Conservation (phyloP, 2,329 filamentous ascomycete genomes). For the Elsinoe arachidis region DNA sequence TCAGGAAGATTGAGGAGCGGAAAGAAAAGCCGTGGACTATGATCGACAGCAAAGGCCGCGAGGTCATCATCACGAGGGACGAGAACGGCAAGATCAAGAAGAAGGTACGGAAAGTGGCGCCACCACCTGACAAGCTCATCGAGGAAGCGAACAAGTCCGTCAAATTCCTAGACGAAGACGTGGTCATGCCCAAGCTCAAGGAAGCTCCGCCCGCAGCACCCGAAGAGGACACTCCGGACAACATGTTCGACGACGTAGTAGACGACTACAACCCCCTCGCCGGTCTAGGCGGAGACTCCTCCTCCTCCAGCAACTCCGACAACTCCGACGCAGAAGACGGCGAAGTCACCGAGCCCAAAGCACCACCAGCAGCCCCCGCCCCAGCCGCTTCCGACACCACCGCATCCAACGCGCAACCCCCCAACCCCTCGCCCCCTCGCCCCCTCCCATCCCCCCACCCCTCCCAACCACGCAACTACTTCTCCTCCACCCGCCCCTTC, state of each 20-base stretch:
- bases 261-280: slow-evolving; percentile 53
- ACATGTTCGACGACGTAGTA: slow-evolving; percentile 55
- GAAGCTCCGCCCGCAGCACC: slow-evolving; percentile 29
- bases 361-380: slow-evolving; percentile 5
- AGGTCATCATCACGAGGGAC: slow-evolving; percentile 52
- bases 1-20: slow-evolving; percentile 43
- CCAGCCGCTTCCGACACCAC: slow-evolving; percentile 12
- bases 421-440: background rate
- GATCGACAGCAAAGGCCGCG: slow-evolving; percentile 45
- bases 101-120: slow-evolving; percentile 47
- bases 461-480: slow-evolving; percentile 28
- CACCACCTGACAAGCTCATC: slow-evolving; percentile 13
- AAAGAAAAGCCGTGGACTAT: slow-evolving; percentile 48
- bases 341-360: background rate
- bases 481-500: slow-evolving; percentile 22
- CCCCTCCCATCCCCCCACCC: background rate
- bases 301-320: slow-evolving; percentile 28
- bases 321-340: slow-evolving; percentile 25
- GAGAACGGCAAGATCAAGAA: slow-evolving; percentile 53
- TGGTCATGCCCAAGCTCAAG: slow-evolving; percentile 31
- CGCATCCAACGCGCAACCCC: background rate
- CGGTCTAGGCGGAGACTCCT: slow-evolving; percentile 41
- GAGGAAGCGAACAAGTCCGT: slow-evolving; percentile 24
- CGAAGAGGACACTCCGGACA: slow-evolving; percentile 35
- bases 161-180: slow-evolving; percentile 25